Conservation (phyloP, 1,139 yeast species). For the Hyphopichia fennica region DNA sequence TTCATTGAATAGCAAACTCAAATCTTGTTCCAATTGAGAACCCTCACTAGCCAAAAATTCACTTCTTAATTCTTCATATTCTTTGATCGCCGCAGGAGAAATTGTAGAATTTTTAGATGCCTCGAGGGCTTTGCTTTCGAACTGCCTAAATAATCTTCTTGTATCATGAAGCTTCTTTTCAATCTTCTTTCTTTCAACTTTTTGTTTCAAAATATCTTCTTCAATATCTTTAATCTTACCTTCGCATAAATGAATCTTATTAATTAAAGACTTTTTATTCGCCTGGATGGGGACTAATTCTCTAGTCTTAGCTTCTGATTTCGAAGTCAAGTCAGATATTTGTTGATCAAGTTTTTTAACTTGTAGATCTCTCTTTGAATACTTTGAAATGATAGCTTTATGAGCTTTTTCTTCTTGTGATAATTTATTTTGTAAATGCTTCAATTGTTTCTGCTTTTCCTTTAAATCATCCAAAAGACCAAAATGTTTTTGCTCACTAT, state of each 20-base stretch:
- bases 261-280: constrained; percentile 46
- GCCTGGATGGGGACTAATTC: constrained; percentile 59
- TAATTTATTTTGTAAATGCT: constrained; percentile 24
- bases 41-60: constrained; percentile 60
- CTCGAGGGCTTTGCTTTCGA: constrained; percentile 36
- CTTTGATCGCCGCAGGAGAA: constrained; percentile 52
- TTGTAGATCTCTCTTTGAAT: constrained; percentile 48
- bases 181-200: constrained; percentile 38
- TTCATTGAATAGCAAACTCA: constrained; percentile 45
- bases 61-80: constrained; percentile 62
- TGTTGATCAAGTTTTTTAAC: constrained; percentile 40
- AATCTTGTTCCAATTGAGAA: constrained; percentile 53
- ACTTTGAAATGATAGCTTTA: constrained; percentile 37
- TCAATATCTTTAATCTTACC: constrained; percentile 54
- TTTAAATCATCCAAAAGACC: constrained; percentile 23
- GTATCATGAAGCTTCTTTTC: constrained; percentile 50
- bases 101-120: constrained; percentile 30
- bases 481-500: constrained; percentile 53
- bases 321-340: constrained; percentile 36
- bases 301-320: constrained; percentile 47
- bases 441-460: constrained; percentile 28
- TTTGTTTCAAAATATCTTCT: constrained; percentile 56
- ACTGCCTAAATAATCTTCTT: constrained; percentile 39
- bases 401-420: constrained; percentile 24
- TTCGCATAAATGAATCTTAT: constrained; percentile 49